Evolutionary conservation across 768 basidiomycete species (phyloP), one percentile per base, ranked within the genome.

Genomic region (Megacollybia marginata): DNA sequence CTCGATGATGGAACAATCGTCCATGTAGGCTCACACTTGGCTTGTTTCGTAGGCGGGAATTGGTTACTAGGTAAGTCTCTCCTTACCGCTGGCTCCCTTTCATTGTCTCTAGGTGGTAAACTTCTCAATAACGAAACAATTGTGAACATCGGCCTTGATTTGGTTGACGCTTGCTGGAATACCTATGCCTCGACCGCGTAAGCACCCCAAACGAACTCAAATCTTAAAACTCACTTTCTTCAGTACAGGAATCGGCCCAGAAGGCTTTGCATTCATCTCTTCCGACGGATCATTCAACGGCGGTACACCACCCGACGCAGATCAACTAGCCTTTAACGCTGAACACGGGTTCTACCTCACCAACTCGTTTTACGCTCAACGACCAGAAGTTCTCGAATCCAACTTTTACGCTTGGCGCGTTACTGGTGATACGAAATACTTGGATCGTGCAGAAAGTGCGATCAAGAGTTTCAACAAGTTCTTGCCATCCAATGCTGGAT

Each of bases 321-420:
- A 78, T 61, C 74, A 80, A 48, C 53, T 71, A 8, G 62, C 64
- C 0, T 88, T 86, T 68, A 78, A 84, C 64, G 47, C 75, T 10
- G 15, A 76, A 51, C 69, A 87, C 54, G 87, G 85, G 0, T 88
- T 76, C 63, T 88, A 83, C 57, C 77, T 85, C 55, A 75, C 74
- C 13, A 54, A 61, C 6, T 55, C 68, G n/a, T 67, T 70, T 54
- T 89, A 88, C 56, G 73, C 82, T 60, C 68, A 80, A 36, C 83
- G 88, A 23, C 87, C 88, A 0, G 85, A 88, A 64, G 84, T 89
- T 20, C 74, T 89, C n/a, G 86, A 89, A 62, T 83, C 80, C 48
- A 88, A 88, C 69, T 78, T 80, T 65, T 76, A 80, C 49, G 78
- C 78, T 5, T 79, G 73, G 73, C 73, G 78, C 28, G 66, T 65